Base-by-base conservation (phyloP, 352 stramenopile genomes). In the Phytophthora crassamura region DNA sequence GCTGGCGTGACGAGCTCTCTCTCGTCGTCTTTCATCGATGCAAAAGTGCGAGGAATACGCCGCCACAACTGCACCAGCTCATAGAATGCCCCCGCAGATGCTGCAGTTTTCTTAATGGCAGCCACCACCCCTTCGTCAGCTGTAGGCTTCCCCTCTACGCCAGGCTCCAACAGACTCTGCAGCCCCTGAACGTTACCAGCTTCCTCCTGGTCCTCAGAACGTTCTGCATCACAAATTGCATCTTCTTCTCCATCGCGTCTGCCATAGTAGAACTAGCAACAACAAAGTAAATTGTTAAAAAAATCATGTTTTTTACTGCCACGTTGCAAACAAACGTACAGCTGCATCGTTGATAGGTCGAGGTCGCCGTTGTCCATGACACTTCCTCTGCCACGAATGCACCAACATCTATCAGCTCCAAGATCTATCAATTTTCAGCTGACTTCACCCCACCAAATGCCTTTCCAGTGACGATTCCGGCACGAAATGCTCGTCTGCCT, bases 31-130 rank as follows among this genome's bases (percentile, higher is more conserved):
- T 55, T 64, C 7, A 91, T 58, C 4, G 60, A 58, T 18, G 57
- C 73, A 46, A 89, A 87, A 9, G 43, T 40, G 8, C 61, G 71
- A 3, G 85, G 85, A 22, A 94, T 86, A 39, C 60, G 58, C 5
- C 51, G 34, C 85, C 85, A 94, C 28, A 43, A 11, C 39, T 73
- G 66, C 18, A 89, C 83, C 32, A 64, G 56, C 9, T 63, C 47
- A 51, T 83, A 85, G 36, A 93, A 84, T 25, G 47, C 67, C 6
- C 46, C 58, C 0, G 72, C 61, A 45, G 78, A 69, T 2, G 53
- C 18, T 9, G 78, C 72, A 16, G 69, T n/a, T 4, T 42, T 36
- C 22, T 32, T 16, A 12, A 89, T 71, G 9, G 73, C 70, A 7
- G 35, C 53, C 11, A 67, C 22, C 35, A 89, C 46, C 39, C 43